Conservation (phyloP, 495 filamentous ascomycete genomes). For the Hypoxylon fuscum region DNA sequence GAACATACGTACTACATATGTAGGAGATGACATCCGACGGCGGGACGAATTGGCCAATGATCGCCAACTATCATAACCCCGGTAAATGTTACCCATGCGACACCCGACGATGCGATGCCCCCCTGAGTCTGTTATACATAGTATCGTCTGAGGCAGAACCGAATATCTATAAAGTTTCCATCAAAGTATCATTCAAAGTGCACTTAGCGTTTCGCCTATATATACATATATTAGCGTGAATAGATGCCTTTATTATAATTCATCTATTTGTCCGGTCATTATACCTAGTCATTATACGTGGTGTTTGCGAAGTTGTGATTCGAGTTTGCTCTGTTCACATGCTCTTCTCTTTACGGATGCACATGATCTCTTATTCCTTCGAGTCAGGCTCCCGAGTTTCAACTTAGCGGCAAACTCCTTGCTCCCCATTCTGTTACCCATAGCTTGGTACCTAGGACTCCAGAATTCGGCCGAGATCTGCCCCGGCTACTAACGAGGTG, state of each 20-base stretch:
- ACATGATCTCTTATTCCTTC: not conserved
- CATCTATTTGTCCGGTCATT: slow-evolving; percentile 6
- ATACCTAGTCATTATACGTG: not conserved
- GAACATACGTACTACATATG: no score
- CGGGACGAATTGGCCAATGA: slow-evolving; percentile 34
- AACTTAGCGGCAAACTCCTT: slow-evolving; percentile 26
- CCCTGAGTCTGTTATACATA: slow-evolving; percentile 14
- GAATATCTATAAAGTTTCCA: slow-evolving; percentile 9
- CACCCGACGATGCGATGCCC: slow-evolving; percentile 28
- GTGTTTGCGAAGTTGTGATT: not conserved
- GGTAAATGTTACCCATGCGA: slow-evolving; percentile 18
- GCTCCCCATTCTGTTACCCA: slow-evolving; percentile 27
- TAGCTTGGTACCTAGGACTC: slow-evolving; percentile 22
- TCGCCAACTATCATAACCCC: slow-evolving; percentile 15
- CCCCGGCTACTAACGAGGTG: slow-evolving; percentile 18
- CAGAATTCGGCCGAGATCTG: slow-evolving; percentile 38
- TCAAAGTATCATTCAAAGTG: slow-evolving; percentile 8
- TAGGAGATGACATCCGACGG: slow-evolving; percentile 31
- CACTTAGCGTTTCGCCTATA: slow-evolving; percentile 1
- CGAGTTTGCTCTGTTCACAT: slow-evolving; percentile 34
- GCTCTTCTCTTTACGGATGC: no score
- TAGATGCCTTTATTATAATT: slow-evolving; percentile 1
- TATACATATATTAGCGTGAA: slow-evolving; percentile 3
- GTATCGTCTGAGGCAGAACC: slow-evolving; percentile 15
- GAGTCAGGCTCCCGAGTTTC: slow-evolving; percentile 29